A percentile compares a stretch with the other conserved stretches of the same genome.
Conservation (phyloP, 805 yeast genomes). For the Scheffersomyces coipomensis region DNA sequence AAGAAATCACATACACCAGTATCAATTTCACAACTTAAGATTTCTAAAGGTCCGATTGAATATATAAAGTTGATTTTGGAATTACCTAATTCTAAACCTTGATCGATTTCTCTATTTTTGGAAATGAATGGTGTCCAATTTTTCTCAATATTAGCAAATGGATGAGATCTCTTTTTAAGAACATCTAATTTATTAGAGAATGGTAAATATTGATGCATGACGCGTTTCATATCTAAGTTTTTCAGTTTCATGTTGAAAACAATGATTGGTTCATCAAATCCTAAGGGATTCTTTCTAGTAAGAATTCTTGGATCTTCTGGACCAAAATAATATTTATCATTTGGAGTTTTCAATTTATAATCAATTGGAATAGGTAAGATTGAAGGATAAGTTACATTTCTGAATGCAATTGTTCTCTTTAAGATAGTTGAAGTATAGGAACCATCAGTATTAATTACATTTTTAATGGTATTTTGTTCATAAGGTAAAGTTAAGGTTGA, state of each 20-base stretch:
- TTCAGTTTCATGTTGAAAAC: constrained; percentile 13
- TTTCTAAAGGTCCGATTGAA: constrained; percentile 26
- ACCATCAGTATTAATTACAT: constrained; percentile 15
- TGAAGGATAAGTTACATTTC: constrained; percentile 13
- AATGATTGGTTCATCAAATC: constrained; percentile 27
- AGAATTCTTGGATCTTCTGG: constrained; percentile 29
- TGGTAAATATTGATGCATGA: constrained; percentile 32
- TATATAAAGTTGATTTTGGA: constrained; percentile 19
- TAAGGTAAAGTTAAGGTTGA: constrained; percentile 23
- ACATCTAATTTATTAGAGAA: constrained; percentile 20
- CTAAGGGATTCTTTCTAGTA: constrained; percentile 18
- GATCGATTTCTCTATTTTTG: neutral
- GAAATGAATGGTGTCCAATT: constrained; percentile 44
- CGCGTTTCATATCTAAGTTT: constrained; percentile 14
- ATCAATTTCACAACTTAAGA: constrained; percentile 26
- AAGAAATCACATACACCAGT: constrained; percentile 25
- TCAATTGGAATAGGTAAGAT: constrained; percentile 11
- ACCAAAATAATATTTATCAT: constrained; percentile 16
- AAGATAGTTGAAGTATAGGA: constrained; percentile 6
- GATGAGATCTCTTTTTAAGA: constrained; percentile 13
- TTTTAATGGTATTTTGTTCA: constrained; percentile 12
- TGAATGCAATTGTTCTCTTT: constrained; percentile 9
- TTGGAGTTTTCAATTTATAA: constrained; percentile 10
- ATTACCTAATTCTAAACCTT: constrained; percentile 2
- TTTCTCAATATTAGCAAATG: constrained; percentile 17